These are phyloP conservation scores for Erysimum cheiri DNA, from an alignment of 441 rosid genomes.

Conservation along the genomic window DNA sequence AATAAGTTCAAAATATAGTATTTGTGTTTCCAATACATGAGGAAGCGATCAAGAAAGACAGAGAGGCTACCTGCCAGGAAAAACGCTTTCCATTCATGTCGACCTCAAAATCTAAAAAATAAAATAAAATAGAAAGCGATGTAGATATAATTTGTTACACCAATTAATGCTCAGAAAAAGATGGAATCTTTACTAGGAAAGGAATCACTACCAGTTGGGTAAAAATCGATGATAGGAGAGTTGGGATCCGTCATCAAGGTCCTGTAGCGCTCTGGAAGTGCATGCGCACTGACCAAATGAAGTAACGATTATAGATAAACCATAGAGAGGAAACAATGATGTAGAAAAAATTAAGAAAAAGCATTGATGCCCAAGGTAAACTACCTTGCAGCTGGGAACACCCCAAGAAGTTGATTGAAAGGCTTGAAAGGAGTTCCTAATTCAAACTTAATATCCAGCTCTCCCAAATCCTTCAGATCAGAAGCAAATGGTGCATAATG, in stretches of 20 bases:
- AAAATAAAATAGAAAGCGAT: constrained; percentile 14
- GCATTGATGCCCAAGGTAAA: constrained; percentile 32
- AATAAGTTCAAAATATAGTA: constrained; percentile 14
- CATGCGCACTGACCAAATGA: constrained; percentile 80
- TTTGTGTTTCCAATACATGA: constrained; percentile 19
- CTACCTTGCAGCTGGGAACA: constrained; percentile 98
- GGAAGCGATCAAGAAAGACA: constrained; percentile 28
- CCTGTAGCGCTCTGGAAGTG: constrained; percentile 85
- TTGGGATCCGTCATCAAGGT: constrained; percentile 90
- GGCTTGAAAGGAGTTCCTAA: constrained; percentile 94
- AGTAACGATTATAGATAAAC: constrained; percentile 8
- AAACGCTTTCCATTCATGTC: constrained; percentile 97
- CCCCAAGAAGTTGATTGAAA: constrained; percentile 93
- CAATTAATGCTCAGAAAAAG: constrained; percentile 9
- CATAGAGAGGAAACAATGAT: background rate
- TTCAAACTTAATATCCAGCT: constrained; percentile 75
- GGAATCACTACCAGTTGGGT: constrained; percentile 74
- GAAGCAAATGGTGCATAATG: constrained; percentile 99
- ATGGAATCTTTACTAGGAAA: constrained; percentile 24
- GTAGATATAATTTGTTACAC: background rate
- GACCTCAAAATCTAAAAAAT: constrained; percentile 82
- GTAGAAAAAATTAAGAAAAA: constrained; percentile 4
- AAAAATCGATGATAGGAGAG: constrained; percentile 94
- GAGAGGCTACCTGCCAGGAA: constrained; percentile 83
- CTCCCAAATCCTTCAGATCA: constrained; percentile 87